Base-by-base conservation (phyloP, 2,329 filamentous ascomycete species). In the Mariannaea elegans region DNA sequence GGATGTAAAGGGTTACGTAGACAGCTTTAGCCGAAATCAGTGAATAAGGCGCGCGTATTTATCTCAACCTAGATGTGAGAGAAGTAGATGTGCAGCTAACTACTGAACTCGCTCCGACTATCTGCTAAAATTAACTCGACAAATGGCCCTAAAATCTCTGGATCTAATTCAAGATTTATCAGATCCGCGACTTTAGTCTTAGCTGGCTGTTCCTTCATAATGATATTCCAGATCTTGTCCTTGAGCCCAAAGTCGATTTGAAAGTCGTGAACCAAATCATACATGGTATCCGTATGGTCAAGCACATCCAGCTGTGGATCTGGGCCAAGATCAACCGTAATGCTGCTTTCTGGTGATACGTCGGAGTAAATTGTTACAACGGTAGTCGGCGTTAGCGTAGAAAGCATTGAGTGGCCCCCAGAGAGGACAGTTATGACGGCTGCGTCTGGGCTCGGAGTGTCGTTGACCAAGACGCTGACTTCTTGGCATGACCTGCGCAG, bases 211-310 rank as follows among this genome's bases (percentile, higher is more conserved):
- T 29, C 31, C 12, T 36, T 41, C 8, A 27, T 14, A 9, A 49
- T 19, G 18, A 56, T 50, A 6, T 8, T 14, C 54, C 54, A 56
- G n/a, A 56, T 38, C n/a, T 27, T 50, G 29, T 56, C 54, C 38
- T 56, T 56, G 32, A 36, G 19, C 7, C 34, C 45, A 31, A 56
- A 56, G 14, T 56, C 31, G 16, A 50, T 39, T 27, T 56, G 54
- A 46, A 24, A 56, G 19, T 56, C 46, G 10, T 50, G 45, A 29
- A 56, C 19, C 45, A 56, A 36, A 12, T 32, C 38, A 21, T 56
- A 19, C 27, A 56, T 27, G 19, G 36, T 34, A 7, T 50, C 16
- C 3, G 14, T 56, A 16, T 49, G 46, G 27, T 56, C 46, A 4
- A 45, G 18, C 4, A 38, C 21, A 12, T 49, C 46, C 21, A 56